A percentile compares a stretch with the other conserved stretches of the same genome.
phyloP scores from a whole-genome alignment of 805 yeast species.

The Candida tibetensis region DNA sequence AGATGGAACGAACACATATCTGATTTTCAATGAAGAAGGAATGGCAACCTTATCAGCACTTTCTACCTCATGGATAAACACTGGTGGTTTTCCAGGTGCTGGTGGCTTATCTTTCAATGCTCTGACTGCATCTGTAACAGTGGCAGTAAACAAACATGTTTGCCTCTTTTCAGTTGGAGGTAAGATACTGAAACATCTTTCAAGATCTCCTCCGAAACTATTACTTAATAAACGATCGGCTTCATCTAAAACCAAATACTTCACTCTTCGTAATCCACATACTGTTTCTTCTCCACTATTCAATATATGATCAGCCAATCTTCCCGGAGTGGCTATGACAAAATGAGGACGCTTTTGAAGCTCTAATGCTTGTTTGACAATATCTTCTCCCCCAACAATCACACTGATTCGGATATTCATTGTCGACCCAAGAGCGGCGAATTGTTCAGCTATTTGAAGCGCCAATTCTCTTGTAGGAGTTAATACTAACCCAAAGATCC shows the following conservation, averaged over 20 bases:
- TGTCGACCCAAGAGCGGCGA: conserved; percentile 84
- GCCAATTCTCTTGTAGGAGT: conserved; percentile 96
- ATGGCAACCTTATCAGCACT: conserved; percentile 72
- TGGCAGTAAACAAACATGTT: conserved; percentile 90
- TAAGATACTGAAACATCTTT: conserved; percentile 64
- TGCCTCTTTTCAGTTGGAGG: conserved; percentile 77
- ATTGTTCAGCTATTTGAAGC: conserved; percentile 94
- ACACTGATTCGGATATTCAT: conserved; percentile 83
- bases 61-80: conserved; percentile 73
- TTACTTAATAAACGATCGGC: conserved; percentile 88
- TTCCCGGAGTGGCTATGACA: conserved; percentile 95
- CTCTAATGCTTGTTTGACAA: conserved; percentile 81
- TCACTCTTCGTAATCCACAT: conserved; percentile 71
- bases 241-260: conserved; percentile 87
- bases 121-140: conserved; percentile 89
- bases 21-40: conserved; percentile 66
- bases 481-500: conserved; percentile 81
- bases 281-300: conserved; percentile 87
- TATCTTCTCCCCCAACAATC: conserved; percentile 93
- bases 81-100: conserved; percentile 52
- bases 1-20: conserved; percentile 76
- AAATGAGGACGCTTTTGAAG: conserved; percentile 86
- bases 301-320: conserved; percentile 87
- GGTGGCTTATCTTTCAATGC: conserved; percentile 64
- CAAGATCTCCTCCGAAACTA: conserved; percentile 78